Evolutionary conservation across 2,329 filamentous ascomycete species (phyloP), one percentile per base, ranked within the genome.

Genomic region (Akanthomyces dipterigenus): DNA sequence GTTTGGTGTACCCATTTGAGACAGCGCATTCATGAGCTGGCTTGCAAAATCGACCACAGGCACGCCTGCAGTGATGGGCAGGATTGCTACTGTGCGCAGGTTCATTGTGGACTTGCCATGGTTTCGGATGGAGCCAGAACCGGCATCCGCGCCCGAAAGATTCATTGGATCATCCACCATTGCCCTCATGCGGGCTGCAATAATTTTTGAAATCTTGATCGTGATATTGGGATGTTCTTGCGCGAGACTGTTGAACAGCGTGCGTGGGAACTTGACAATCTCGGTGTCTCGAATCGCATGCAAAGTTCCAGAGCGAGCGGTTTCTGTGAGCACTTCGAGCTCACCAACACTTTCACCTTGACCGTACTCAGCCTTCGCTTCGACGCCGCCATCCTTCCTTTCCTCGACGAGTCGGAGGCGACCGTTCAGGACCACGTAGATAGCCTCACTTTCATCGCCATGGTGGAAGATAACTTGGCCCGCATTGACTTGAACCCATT

Each of bases 161-260:
- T 85, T 82, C 18, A 90, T 77, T 1, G 91, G 90, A 67, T 93
- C 88, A 67, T 98, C 91, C 22, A 98, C 85, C 43, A 97, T 77
- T 46, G 90, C 85, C 63, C 93, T 83, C 95, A 99, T 98, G 3
- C 95, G 87, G 40, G 93, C 92, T 0, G 95, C 95, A 68, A 99
- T 97, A 67, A 99, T 95, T 74, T 98, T 99, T 1, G 95, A 98
- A 31, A 99, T 96, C 74, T 98, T 97, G 73, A 99, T 98, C 0
- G 95, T 98, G 70, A 99, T 99, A 48, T 92, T 96, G 5, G 95
- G 95, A 70, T 99, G 95, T 70, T 99, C 95, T 70, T 96, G 89
- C 0, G 95, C 95, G 58, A 99, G 83, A 70, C 95, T 99, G 78
- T 99, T 99, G 80, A 99, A 99, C 1, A 99, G 78, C 0, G 91